phyloP scores from a whole-genome alignment of 495 filamentous ascomycete species.

The Cercophora sp. region DNA sequence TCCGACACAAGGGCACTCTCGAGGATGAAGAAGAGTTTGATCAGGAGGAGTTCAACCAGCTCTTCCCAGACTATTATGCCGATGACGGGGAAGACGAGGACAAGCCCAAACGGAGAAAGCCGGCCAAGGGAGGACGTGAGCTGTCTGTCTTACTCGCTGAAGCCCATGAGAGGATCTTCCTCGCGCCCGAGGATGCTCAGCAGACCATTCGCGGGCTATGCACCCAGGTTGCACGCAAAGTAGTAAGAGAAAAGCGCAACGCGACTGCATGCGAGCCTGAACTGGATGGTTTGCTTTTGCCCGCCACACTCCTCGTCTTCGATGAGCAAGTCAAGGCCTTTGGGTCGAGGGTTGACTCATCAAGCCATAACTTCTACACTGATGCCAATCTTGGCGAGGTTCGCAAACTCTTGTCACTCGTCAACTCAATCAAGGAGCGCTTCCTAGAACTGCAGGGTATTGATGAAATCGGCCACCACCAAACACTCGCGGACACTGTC shows the following conservation, averaged over 20 bases:
- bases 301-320: constrained; percentile 62
- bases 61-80: constrained; percentile 75
- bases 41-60: constrained; percentile 66
- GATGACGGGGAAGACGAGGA: constrained; percentile 30
- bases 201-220: constrained; percentile 36
- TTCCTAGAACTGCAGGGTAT: constrained; percentile 64
- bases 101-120: constrained; percentile 16
- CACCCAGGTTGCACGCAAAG: constrained; percentile 33
- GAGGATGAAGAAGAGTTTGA: constrained; percentile 73
- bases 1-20: constrained; percentile 70
- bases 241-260: constrained; percentile 24
- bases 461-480: constrained; percentile 55
- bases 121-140: constrained; percentile 33
- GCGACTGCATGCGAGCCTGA: constrained; percentile 28
- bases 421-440: constrained; percentile 60
- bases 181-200: constrained; percentile 28
- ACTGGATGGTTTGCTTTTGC: constrained; percentile 51
- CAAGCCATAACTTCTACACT: constrained; percentile 81
- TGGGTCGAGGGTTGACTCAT: constrained; percentile 26
- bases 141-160: constrained; percentile 42
- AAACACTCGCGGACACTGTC: constrained; percentile 69
- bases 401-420: constrained; percentile 61
- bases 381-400: constrained; percentile 72
- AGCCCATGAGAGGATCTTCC: constrained; percentile 48
- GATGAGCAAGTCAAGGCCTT: constrained; percentile 55